phyloP scores from a whole-genome alignment of 2,329 filamentous ascomycete genomes.

The Podosphaera fusca region DNA sequence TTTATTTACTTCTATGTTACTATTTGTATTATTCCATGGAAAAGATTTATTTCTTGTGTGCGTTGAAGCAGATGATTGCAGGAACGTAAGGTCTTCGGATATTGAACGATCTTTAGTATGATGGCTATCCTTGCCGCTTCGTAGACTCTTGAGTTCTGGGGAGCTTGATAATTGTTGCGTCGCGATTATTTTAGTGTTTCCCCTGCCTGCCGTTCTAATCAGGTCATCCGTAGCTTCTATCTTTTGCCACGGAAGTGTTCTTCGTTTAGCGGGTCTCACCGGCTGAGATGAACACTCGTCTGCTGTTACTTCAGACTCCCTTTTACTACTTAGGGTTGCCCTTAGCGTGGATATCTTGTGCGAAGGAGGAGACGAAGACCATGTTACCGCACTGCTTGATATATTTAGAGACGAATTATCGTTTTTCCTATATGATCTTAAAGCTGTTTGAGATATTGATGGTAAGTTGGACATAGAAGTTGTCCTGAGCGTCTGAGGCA shows the following conservation, averaged over 20 bases:
- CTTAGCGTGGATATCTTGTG: constrained; percentile 18
- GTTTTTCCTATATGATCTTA: constrained; percentile 2
- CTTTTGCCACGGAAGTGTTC: constrained; percentile 14
- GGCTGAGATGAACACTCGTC: background rate
- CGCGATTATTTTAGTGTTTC: constrained; percentile 3
- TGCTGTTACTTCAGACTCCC: constrained; percentile 1
- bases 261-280: constrained; percentile 18
- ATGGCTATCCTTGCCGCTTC: constrained; percentile 9
- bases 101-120: constrained; percentile 4
- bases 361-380: constrained; percentile 24
- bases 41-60: constrained; percentile 16
- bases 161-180: constrained; percentile 5
- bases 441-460: constrained; percentile 24
- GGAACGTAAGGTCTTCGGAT: background rate
- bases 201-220: constrained; percentile 5
- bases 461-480: background rate
- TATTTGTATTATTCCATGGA: constrained; percentile 53
- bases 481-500: constrained; percentile 2
- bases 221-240: constrained; percentile 15
- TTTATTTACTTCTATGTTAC: constrained; percentile 56
- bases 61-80: background rate
- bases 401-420: constrained; percentile 4
- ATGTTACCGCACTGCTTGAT: constrained; percentile 15
- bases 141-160: constrained; percentile 4
- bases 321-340: constrained; percentile 4